Conservation (phyloP, 2,329 filamentous ascomycete species). For the Colletotrichum sp. region DNA sequence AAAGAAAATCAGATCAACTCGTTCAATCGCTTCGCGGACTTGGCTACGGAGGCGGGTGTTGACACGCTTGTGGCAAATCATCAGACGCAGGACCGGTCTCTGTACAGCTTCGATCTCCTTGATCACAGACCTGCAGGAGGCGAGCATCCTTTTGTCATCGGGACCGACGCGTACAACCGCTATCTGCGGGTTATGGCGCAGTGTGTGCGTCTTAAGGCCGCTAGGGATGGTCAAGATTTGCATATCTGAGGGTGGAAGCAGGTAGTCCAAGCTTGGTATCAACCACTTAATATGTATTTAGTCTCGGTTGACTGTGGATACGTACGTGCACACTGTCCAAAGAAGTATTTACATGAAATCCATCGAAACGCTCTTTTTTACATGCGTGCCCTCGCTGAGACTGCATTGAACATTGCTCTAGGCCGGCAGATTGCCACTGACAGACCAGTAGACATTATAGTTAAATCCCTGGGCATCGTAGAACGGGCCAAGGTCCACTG, state of each 20-base stretch:
- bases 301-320: background rate
- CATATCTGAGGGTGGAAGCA: background rate
- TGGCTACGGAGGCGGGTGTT: background rate
- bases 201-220: background rate
- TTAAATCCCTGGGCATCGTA: slow-evolving; percentile 46
- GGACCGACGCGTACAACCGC: background rate
- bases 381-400: background rate
- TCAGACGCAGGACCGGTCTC: background rate
- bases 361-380: background rate
- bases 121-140: background rate
- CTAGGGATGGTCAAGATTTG: background rate
- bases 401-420: background rate
- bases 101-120: background rate
- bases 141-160: slow-evolving; percentile 1
- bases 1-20: slow-evolving; percentile 24
- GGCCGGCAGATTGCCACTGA: background rate
- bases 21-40: background rate
- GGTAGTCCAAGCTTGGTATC: background rate
- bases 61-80: slow-evolving; percentile 8
- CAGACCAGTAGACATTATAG: slow-evolving; percentile 46
- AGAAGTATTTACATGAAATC: background rate
- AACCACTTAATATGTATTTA: background rate
- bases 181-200: background rate
- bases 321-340: background rate
- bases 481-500: slow-evolving; percentile 40